Conservation (phyloP, 495 filamentous ascomycete species). For the Xylaria grammica region DNA sequence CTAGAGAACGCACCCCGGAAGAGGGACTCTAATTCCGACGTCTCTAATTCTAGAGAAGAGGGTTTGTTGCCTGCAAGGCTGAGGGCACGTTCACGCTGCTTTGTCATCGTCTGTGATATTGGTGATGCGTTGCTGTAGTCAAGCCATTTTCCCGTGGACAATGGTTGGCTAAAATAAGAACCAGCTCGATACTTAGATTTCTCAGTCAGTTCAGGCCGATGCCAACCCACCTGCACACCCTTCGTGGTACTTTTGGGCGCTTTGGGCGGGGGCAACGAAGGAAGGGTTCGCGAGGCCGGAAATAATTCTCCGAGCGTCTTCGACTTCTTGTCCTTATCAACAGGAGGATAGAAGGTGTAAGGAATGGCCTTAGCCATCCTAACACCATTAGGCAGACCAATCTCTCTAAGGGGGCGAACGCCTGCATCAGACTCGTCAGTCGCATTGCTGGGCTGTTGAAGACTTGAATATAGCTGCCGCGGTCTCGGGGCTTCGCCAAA, state of each 20-base stretch:
- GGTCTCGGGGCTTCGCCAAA: slow-evolving; percentile 71
- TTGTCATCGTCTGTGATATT: slow-evolving; percentile 65
- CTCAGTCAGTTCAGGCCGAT: slow-evolving; percentile 59
- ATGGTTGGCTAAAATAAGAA: slow-evolving; percentile 56
- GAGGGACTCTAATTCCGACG: slow-evolving; percentile 71
- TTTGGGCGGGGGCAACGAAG: slow-evolving; percentile 74
- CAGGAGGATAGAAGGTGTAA: slow-evolving; percentile 31
- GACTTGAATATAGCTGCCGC: slow-evolving; percentile 83
- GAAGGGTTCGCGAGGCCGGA: slow-evolving; percentile 68
- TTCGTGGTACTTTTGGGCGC: slow-evolving; percentile 67
- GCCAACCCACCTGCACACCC: slow-evolving; percentile 65
- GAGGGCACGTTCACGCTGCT: slow-evolving; percentile 72
- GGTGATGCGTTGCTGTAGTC: slow-evolving; percentile 67
- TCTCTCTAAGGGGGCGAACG: slow-evolving; percentile 61
- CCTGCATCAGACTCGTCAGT: slow-evolving; percentile 36
- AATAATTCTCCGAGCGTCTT: slow-evolving; percentile 83
- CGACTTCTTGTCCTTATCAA: slow-evolving; percentile 52
- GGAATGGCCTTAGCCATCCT: slow-evolving; percentile 71
- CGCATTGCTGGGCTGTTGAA: slow-evolving; percentile 61
- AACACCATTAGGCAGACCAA: slow-evolving; percentile 74
- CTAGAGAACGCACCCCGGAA: slow-evolving; percentile 85
- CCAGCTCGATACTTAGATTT: slow-evolving; percentile 62
- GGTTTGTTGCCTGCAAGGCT: slow-evolving; percentile 68
- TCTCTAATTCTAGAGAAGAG: slow-evolving; percentile 56
- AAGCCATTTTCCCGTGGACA: slow-evolving; percentile 70